Conservation (phyloP, 139 green algal genomes). For the Raphidocelis subcapitata region DNA sequence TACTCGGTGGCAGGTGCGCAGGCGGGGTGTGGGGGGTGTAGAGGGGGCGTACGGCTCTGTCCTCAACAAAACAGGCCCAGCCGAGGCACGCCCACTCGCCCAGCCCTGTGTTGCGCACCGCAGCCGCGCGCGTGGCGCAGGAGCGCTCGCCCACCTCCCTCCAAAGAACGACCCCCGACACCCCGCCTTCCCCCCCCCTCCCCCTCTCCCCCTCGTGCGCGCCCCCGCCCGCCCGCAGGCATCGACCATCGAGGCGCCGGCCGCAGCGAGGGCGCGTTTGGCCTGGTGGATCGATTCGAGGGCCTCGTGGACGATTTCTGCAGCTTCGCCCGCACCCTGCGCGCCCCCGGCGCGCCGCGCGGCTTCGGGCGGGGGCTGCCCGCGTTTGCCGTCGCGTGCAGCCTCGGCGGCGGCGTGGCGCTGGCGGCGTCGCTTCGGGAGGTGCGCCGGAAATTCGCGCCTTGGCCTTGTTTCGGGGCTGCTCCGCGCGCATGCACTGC, state of each 20-base stretch:
- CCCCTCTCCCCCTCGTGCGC: too few species aligned
- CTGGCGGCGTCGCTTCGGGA: slow-evolving; percentile 36
- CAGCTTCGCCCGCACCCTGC: not conserved
- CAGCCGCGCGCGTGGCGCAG: too few species aligned
- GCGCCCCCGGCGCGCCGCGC: not conserved
- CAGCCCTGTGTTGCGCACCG: too few species aligned
- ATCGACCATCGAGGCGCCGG: slow-evolving; percentile 68
- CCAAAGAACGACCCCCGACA: too few species aligned
- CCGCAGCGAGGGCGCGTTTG: slow-evolving; percentile 45
- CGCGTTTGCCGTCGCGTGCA: slow-evolving; percentile 57
- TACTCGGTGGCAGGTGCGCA: slow-evolving; percentile 25
- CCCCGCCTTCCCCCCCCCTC: too few species aligned
- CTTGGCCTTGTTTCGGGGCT: too few species aligned
- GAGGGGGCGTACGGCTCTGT: not conserved
- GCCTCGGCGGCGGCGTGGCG: slow-evolving; percentile 68
- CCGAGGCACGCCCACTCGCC: too few species aligned
- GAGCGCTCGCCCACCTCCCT: too few species aligned
- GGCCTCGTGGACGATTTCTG: slow-evolving; percentile 22
- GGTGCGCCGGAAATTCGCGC: not conserved
- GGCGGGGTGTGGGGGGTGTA: not conserved
- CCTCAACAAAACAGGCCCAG: too few species aligned
- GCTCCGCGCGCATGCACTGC: too few species aligned
- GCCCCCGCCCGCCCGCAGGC: slow-evolving; percentile 35
- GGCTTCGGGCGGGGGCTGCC: slow-evolving; percentile 28
- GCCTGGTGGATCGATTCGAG: slow-evolving; percentile 57